These are phyloP conservation scores for Ogataea pini DNA, from an alignment of 805 yeast species.

Conservation along the genomic window DNA sequence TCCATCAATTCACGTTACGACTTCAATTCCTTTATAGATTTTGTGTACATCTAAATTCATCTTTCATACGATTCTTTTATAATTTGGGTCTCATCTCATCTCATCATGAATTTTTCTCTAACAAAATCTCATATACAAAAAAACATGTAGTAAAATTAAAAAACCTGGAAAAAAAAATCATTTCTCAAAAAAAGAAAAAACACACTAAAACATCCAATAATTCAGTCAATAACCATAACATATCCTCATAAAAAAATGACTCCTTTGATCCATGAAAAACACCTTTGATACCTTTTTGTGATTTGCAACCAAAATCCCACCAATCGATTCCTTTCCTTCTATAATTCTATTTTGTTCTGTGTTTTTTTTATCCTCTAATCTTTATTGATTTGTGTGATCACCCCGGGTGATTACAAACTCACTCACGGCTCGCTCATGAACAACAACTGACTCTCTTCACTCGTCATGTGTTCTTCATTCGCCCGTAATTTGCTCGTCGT, in stretches of 20 bases:
- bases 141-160: not conserved
- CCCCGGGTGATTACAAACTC: too few relatives aligned
- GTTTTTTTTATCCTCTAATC: slow-evolving; percentile 1
- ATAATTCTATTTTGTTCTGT: slow-evolving; percentile 6
- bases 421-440: not conserved
- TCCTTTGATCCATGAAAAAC: not conserved
- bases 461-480: too few relatives aligned
- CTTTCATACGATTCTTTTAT: too few relatives aligned
- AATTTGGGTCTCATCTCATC: not conserved
- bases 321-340: slow-evolving; percentile 6
- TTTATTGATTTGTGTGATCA: not conserved
- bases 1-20: too few relatives aligned
- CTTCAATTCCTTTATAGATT: too few relatives aligned
- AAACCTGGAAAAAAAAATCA: not conserved
- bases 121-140: slow-evolving; percentile 6
- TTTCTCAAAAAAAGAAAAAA: not conserved
- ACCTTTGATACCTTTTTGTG: not conserved
- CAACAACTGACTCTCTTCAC: not conserved
- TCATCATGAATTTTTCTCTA: slow-evolving; percentile 1
- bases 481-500: too few relatives aligned
- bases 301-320: not conserved
- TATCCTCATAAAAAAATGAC: not conserved
- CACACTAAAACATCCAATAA: not conserved
- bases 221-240: not conserved
- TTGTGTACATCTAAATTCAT: too few relatives aligned